Conservation (phyloP, 2,329 filamentous ascomycete genomes). For the Dothistroma pini region DNA sequence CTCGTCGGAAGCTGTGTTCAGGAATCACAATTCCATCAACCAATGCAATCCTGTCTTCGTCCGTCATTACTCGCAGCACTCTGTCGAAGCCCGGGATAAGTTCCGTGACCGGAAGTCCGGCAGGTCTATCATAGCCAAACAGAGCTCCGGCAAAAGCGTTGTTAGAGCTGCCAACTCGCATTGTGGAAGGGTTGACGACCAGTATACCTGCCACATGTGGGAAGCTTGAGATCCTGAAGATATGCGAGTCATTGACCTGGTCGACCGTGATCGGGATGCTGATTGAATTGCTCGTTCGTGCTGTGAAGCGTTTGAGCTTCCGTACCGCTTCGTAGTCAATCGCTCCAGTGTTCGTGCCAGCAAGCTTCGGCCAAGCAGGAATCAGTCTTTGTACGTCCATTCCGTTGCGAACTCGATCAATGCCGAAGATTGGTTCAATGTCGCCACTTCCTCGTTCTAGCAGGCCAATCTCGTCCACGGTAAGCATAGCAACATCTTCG, state of each 20-base stretch:
- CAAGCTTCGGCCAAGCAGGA: slow-evolving; percentile 74
- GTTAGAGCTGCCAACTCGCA: slow-evolving; percentile 88
- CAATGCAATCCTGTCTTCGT: slow-evolving; percentile 79
- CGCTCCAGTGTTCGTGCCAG: slow-evolving; percentile 66
- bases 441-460: slow-evolving; percentile 69
- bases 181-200: slow-evolving; percentile 73
- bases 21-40: slow-evolving; percentile 95
- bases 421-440: slow-evolving; percentile 82
- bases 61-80: slow-evolving; percentile 73
- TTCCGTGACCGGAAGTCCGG: slow-evolving; percentile 73
- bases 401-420: slow-evolving; percentile 61
- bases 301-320: slow-evolving; percentile 76
- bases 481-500: slow-evolving; percentile 79
- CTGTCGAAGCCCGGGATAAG: slow-evolving; percentile 85
- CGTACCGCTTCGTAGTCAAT: slow-evolving; percentile 74
- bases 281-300: slow-evolving; percentile 69
- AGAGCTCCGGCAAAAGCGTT: slow-evolving; percentile 89
- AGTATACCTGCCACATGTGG: slow-evolving; percentile 97
- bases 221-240: slow-evolving; percentile 85
- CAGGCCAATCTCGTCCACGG: slow-evolving; percentile 71
- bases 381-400: slow-evolving; percentile 75
- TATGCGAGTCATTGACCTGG: slow-evolving; percentile 63
- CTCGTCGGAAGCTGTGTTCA: slow-evolving; percentile 91
- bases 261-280: slow-evolving; percentile 83
- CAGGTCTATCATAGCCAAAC: slow-evolving; percentile 81